A percentile compares a stretch with the other conserved stretches of the same genome.
phyloP scores from a whole-genome alignment of 2,329 filamentous ascomycete genomes.

The Parasarocladium wereldwijsianum region DNA sequence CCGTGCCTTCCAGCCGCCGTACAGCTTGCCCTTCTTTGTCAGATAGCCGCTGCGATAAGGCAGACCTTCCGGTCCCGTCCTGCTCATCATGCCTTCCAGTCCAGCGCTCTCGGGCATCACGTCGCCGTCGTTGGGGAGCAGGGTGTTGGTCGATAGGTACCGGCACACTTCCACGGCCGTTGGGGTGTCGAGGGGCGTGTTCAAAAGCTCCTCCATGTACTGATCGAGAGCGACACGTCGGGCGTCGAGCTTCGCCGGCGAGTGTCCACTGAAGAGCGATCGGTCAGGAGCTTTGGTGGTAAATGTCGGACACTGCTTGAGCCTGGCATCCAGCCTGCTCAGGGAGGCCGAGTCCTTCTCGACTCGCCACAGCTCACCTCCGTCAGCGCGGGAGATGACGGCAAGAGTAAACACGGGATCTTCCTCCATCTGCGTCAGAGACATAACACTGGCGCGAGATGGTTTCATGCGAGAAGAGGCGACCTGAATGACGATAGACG shows the following conservation, averaged over 20 bases:
- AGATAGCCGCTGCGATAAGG: conserved; percentile 77
- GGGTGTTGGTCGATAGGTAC: conserved; percentile 59
- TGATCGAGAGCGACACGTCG: conserved; percentile 65
- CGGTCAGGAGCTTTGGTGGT: conserved; percentile 69
- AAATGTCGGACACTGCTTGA: conserved; percentile 62
- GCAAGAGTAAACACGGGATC: conserved; percentile 90
- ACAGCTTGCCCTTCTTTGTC: conserved; percentile 95
- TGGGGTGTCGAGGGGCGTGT: conserved; percentile 64
- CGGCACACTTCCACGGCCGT: conserved; percentile 72
- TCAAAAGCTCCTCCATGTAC: conserved; percentile 75
- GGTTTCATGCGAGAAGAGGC: conserved; percentile 92
- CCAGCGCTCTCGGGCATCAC: conserved; percentile 11
- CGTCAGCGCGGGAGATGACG: conserved; percentile 61
- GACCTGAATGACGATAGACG: conserved; percentile 72
- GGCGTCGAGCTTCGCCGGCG: conserved; percentile 84
- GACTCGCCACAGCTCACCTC: conserved; percentile 76
- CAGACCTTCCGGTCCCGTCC: conserved; percentile 45
- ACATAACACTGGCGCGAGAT: conserved; percentile 72
- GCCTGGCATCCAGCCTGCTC: conserved; percentile 63
- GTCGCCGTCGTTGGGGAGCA: conserved; percentile 49
- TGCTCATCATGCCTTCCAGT: conserved; percentile 15
- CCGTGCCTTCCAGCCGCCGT: conserved; percentile 91
- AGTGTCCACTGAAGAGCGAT: conserved; percentile 78
- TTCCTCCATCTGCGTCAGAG: conserved; percentile 67
- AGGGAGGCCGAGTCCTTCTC: conserved; percentile 83